Percentiles rank a stretch among this genome's conserved stretches.
Conservation (phyloP, 2,329 filamentous ascomycete species). For the Diaporthe vaccinii region DNA sequence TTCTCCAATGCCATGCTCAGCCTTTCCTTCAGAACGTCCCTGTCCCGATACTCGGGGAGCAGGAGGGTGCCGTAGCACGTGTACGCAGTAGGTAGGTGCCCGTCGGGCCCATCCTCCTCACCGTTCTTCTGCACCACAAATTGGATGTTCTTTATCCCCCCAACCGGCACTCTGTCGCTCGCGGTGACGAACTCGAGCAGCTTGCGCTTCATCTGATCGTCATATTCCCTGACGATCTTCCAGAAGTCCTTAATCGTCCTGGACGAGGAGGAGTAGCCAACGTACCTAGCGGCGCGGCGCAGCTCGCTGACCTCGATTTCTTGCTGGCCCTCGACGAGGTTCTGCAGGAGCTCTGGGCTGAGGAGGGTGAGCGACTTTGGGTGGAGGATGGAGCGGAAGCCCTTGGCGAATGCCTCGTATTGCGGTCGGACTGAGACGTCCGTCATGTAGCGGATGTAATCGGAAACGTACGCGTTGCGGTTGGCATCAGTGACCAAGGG, state of each 20-base stretch:
- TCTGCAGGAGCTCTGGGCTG: conserved; percentile 77
- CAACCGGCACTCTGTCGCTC: conserved; percentile 89
- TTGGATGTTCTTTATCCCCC: conserved; percentile 83
- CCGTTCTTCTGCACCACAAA: conserved; percentile 88
- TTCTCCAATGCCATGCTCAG: conserved; percentile 90
- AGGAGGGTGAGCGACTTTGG: conserved; percentile 80
- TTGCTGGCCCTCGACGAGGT: conserved; percentile 85
- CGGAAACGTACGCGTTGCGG: conserved; percentile 81
- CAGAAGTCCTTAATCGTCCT: conserved; percentile 85
- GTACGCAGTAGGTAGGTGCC: conserved; percentile 84
- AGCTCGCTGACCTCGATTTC: conserved; percentile 84
- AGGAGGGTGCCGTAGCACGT: conserved; percentile 94
- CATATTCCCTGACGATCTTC: conserved; percentile 79
- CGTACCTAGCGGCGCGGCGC: conserved; percentile 79
- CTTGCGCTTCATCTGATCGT: conserved; percentile 77
- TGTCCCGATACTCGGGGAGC: conserved; percentile 83
- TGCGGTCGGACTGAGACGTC: conserved; percentile 83
- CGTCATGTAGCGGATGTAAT: conserved; percentile 89
- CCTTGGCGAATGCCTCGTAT: conserved; percentile 82
- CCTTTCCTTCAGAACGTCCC: conserved; percentile 78
- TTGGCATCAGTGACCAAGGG: conserved; percentile 86
- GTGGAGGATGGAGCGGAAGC: conserved; percentile 83
- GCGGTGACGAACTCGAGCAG: conserved; percentile 96
- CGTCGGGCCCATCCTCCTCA: conserved; percentile 66
- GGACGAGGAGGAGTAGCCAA: conserved; percentile 81